Evolutionary conservation across 345 rosid genomes (phyloP).

Genomic region (Noccaea caerulescens): DNA sequence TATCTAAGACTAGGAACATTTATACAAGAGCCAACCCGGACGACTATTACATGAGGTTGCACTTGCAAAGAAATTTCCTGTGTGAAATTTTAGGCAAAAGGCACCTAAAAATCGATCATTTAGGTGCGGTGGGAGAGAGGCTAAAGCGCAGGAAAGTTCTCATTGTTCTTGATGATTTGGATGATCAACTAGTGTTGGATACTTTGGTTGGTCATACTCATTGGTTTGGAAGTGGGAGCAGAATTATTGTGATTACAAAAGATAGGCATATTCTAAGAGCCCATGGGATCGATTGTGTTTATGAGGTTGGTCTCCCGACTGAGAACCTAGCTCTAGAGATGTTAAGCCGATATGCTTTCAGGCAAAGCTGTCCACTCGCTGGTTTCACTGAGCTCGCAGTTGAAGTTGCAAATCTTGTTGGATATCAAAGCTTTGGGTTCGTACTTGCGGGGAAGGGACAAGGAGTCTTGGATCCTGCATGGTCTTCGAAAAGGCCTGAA

Average conservation of each 20-base stretch:
- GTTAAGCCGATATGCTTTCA: neutral
- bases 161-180: neutral
- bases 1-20: neutral
- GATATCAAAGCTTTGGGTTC: conserved; percentile 40
- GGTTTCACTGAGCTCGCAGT: conserved; percentile 4
- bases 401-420: neutral
- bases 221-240: neutral
- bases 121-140: neutral
- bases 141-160: neutral
- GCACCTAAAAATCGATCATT: neutral
- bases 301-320: neutral
- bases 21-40: neutral
- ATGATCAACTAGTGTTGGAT: neutral
- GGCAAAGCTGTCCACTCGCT: neutral
- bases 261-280: neutral
- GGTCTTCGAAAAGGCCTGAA: conserved; percentile 3
- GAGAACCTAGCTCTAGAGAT: neutral
- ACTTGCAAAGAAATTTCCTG: neutral
- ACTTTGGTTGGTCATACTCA: neutral
- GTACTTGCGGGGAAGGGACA: neutral
- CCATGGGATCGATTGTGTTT: neutral
- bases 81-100: neutral
- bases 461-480: conserved; percentile 23
- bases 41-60: neutral
- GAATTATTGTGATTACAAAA: neutral